Percentiles rank a stretch among this genome's conserved stretches.
Conservation (phyloP, 2,329 filamentous ascomycete species). For the Grosmannia clavigera region DNA sequence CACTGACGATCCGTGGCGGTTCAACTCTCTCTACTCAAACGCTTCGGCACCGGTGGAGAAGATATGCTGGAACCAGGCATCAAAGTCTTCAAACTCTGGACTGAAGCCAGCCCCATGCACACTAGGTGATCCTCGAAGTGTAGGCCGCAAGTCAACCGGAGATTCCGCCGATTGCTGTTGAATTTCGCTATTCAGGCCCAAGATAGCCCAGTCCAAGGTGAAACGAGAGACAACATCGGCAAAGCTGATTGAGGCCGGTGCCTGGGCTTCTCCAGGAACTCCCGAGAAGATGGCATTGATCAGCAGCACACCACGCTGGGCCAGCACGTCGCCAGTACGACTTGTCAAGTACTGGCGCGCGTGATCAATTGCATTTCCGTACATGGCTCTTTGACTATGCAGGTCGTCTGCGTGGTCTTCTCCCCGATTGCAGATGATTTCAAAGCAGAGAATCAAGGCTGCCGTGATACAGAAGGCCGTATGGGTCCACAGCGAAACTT, state of each 20-base stretch:
- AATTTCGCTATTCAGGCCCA: slow-evolving; percentile 7
- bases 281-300: slow-evolving; percentile 11
- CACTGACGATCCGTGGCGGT: not conserved
- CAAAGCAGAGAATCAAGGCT: slow-evolving; percentile 14
- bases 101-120: not conserved
- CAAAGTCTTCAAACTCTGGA: slow-evolving; percentile 11
- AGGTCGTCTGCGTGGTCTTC: not conserved
- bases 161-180: not conserved
- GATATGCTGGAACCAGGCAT: slow-evolving; percentile 13
- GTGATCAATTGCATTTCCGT: slow-evolving; percentile 7
- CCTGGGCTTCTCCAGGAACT: not conserved
- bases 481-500: slow-evolving; percentile 17
- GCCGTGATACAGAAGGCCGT: slow-evolving; percentile 18
- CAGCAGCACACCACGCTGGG: slow-evolving; percentile 13
- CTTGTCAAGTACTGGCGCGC: slow-evolving; percentile 10
- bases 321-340: slow-evolving; percentile 11
- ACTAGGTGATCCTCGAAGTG: not conserved
- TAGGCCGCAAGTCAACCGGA: not conserved
- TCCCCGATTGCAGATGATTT: slow-evolving; percentile 9
- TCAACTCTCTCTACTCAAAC: not conserved
- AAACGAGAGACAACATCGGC: slow-evolving; percentile 11
- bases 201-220: slow-evolving; percentile 9
- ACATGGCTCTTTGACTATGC: slow-evolving; percentile 3
- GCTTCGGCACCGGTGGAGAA: slow-evolving; percentile 5
- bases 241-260: slow-evolving; percentile 5